Conservation (phyloP, 208 protist species). For the Plasmodiophora brassicae region DNA sequence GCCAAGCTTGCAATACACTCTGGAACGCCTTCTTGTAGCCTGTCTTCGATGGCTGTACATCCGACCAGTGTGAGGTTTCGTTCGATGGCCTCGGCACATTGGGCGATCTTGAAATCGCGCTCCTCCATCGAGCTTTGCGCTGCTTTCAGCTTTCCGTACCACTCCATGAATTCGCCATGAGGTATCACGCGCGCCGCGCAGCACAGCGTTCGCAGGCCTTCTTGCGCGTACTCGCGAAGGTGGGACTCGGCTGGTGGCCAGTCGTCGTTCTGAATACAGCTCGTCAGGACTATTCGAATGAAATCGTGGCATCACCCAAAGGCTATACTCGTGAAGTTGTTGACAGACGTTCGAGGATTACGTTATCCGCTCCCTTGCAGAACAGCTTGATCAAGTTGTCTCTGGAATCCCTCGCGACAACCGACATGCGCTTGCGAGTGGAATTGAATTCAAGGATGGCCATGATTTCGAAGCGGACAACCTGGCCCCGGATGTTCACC, state of each 20-base stretch:
- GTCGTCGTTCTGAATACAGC: neutral
- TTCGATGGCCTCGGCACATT: slow-evolving; percentile 49
- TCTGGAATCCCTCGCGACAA: slow-evolving; percentile 1
- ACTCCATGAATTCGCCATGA: slow-evolving; percentile 14
- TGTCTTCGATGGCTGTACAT: slow-evolving; percentile 67
- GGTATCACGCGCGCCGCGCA: slow-evolving; percentile 3
- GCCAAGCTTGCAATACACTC: slow-evolving; percentile 44
- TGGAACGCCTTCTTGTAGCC: slow-evolving; percentile 61
- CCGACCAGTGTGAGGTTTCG: slow-evolving; percentile 57
- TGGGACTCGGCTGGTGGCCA: neutral
- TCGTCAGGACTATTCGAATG: too few relatives aligned
- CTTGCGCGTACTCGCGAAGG: slow-evolving; percentile 26
- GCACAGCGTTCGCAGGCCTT: slow-evolving; percentile 40
- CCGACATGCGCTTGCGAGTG: slow-evolving; percentile 20
- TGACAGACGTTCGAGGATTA: slow-evolving; percentile 16
- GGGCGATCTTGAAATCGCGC: slow-evolving; percentile 27
- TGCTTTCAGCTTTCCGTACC: slow-evolving; percentile 4
- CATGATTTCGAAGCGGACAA: neutral
- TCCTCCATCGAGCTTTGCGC: slow-evolving; percentile 33
- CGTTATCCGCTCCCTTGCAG: slow-evolving; percentile 44
- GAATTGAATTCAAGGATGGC: slow-evolving; percentile 17
- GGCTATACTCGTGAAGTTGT: neutral
- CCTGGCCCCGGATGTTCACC: neutral
- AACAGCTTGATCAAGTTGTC: slow-evolving; percentile 38
- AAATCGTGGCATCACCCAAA: too few relatives aligned